Evolutionary conservation across 2,329 filamentous ascomycete genomes (phyloP), one percentile per base, ranked within the genome.

Genomic region (Alternaria ventricosa): DNA sequence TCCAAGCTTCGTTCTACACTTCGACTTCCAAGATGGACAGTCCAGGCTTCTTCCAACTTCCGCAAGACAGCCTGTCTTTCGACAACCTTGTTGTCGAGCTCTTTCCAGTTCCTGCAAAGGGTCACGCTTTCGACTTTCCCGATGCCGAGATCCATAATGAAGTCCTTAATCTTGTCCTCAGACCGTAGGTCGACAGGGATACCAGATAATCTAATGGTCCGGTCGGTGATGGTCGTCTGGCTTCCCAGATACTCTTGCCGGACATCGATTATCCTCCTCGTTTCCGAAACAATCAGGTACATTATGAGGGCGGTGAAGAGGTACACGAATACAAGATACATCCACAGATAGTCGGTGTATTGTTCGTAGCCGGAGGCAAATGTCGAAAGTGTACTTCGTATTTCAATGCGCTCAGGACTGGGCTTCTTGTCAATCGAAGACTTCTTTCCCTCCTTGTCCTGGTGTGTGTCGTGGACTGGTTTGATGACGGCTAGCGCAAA

Each of bases 251-350:
- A 99, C 62, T 94, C 89, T 79, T 99, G 96, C 23, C 96, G 87
- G 28, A 95, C 87, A 60, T 90, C 88, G 68, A 98, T 96, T 56
- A 99, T 91, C 63, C 89, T 91, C 70, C 91, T 88, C 0, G 96
- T 98, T 80, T 97, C 91, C 45, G 87, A 87, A 62, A 95, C 89
- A 72, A 98, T 89, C 70, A 95, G 87, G 77, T 94, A 97, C 12
- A 97, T 83, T 0, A 92, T 92, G 45, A 98, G 82, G 2, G 84
- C 88, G 6, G 91, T 95, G 79, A 98, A 99, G 55, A 98, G 86
- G 82, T 97, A 99, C 1, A 94, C 92, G 73, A 99, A 99, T n/a
- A 92, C 85, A 13, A 97, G 87, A 75, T 98, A 97, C 74, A 95
- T 92, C 94, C 95, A 97, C 2, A 97, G 83, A 72, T 94, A 97